Base-by-base conservation (phyloP, 2,329 filamentous ascomycete species). In the Torrubiella hemipterigena region DNA sequence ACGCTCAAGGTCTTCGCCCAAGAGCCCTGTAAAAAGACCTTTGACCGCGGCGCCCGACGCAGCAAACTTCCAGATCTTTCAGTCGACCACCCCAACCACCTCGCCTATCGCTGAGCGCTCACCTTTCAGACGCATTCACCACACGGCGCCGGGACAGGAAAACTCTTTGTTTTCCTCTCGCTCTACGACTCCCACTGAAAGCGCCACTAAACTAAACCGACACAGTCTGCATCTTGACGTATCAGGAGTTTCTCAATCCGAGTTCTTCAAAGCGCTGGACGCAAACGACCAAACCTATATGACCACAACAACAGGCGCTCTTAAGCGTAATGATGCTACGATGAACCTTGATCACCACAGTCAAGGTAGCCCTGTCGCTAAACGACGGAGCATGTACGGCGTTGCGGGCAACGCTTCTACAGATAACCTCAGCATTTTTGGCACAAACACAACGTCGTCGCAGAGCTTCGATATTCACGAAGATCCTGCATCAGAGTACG, bases 321-420 rank as follows among this genome's bases (percentile, higher is more conserved):
- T 96, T 44, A 95, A 96, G 67, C 77, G 91, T 45, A 89, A 81
- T 49, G 89, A 96, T 59, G 80, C 82, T 26, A 79, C 80, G 31
- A 89, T 93, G 81, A 85, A 84, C 47, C 61, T 93, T 29, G 87
- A 93, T 46, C 80, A 83, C 40, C 67, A 76, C 17, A 79, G 70
- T 44, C 66, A 81, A 34, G 82, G 82, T 43, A 95, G 83, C 48
- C 89, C 91, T 1, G 82, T 89, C 37, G 83, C 87, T 28, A 95
- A 95, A 63, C 73, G 91, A 42, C 76, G 91, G 47, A 95, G 87
- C 56, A 58, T 93, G 44, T 84, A 94, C 51, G 80, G 80, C 30
- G 70, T 77, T 26, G 65, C 77, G n/a, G 72, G 60, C 42, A 63
- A 78, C 39, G 66, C 67, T 27, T 53, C 62, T 17, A 43, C 76